Conservation (phyloP, 208 protist genomes). For the Zelonia costaricensis region DNA sequence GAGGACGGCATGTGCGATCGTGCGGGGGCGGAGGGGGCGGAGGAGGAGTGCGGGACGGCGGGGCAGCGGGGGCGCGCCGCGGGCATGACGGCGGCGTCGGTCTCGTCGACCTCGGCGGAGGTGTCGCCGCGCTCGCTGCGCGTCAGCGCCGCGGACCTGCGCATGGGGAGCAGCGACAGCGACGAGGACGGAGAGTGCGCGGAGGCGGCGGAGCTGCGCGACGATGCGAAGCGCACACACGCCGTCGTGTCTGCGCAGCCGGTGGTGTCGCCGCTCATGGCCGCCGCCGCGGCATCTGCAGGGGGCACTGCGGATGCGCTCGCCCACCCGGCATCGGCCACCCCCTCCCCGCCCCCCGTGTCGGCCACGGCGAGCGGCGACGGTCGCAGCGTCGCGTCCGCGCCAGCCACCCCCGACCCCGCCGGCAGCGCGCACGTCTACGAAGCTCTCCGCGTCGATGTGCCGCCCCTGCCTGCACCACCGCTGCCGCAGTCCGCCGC, state of each 20-base stretch:
- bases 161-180: not conserved
- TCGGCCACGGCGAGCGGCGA: too few species aligned
- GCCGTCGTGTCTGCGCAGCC: too few species aligned
- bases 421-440: not conserved
- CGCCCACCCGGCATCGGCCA: too few species aligned
- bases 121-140: conserved; percentile 25
- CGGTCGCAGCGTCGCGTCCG: not conserved
- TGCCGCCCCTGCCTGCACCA: not conserved
- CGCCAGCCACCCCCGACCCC: too few species aligned
- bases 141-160: not conserved
- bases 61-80: not conserved
- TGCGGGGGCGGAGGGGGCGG: too few species aligned
- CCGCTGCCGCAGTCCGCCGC: not conserved
- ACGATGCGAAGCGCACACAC: not conserved
- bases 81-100: conserved; percentile 6
- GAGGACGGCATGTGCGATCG: too few species aligned
- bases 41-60: too few species aligned
- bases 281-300: too few species aligned
- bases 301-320: too few species aligned
- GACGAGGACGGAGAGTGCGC: not conserved
- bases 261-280: too few species aligned
- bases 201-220: not conserved
- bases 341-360: too few species aligned
- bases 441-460: not conserved
- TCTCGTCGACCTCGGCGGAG: conserved; percentile 27